These are phyloP conservation scores for Hanseniaspora lindneri DNA, from an alignment of 805 yeast genomes.

Conservation along the genomic window DNA sequence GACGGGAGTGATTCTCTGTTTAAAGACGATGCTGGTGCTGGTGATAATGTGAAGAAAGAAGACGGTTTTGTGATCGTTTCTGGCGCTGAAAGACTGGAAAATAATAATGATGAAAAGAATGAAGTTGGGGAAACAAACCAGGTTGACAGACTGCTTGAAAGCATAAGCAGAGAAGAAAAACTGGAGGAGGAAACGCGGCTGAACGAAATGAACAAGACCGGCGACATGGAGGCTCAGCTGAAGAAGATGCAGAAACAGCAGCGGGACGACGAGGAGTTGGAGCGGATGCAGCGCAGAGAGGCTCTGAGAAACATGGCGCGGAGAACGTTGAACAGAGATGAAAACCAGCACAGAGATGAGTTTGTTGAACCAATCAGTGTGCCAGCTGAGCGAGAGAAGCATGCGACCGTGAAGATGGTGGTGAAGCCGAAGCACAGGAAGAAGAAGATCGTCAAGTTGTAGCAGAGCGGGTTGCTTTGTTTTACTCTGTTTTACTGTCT, in stretches of 20 bases:
- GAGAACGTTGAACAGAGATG: background rate
- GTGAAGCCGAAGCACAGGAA: background rate
- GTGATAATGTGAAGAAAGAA: constrained; percentile 12
- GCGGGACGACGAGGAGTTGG: constrained; percentile 10
- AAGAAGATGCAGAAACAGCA: constrained; percentile 3
- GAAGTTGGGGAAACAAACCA: background rate
- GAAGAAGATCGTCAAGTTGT: constrained; percentile 6
- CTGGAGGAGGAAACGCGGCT: constrained; percentile 2
- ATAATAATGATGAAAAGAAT: background rate
- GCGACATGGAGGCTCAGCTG: constrained; percentile 4
- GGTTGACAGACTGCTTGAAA: constrained; percentile 1
- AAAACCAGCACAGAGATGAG: too few species aligned
- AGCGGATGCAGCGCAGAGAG: background rate
- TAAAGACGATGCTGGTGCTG: constrained; percentile 1
- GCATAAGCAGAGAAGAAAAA: constrained; percentile 3
- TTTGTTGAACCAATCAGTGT: background rate
- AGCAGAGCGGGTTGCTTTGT: too few species aligned
- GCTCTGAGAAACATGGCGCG: background rate
- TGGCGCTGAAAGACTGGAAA: constrained; percentile 1
- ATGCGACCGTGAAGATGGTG: background rate
- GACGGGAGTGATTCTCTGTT: background rate
- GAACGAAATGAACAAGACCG: background rate
- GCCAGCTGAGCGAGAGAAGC: too few species aligned
- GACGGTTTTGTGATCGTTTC: constrained; percentile 3
- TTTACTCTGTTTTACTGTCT: too few species aligned